phyloP scores from a whole-genome alignment of 2,329 filamentous ascomycete species.

The Lecanosticta acicola region DNA sequence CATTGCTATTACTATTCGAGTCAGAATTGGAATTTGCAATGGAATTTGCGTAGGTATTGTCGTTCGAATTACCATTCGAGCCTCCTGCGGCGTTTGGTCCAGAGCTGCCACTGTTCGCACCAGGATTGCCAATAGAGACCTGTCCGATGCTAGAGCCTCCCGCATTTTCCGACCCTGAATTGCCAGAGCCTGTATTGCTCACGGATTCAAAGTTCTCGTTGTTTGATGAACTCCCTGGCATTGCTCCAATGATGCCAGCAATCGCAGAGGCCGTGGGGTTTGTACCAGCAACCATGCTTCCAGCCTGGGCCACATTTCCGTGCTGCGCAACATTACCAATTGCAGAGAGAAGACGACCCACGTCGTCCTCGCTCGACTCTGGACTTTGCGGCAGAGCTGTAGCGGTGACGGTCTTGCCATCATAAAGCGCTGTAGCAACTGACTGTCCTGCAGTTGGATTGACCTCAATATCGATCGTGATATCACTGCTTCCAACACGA shows the following conservation, averaged over 20 bases:
- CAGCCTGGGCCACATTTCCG: constrained; percentile 17
- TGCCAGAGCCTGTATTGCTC: not conserved
- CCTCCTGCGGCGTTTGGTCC: not conserved
- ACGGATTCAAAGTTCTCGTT: not conserved
- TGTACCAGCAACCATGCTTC: constrained; percentile 11
- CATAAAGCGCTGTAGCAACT: constrained; percentile 19
- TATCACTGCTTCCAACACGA: constrained; percentile 14
- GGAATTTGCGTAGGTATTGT: too few relatives aligned
- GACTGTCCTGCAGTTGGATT: constrained; percentile 10
- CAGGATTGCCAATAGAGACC: not conserved
- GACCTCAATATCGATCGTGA: constrained; percentile 18
- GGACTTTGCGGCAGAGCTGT: constrained; percentile 10
- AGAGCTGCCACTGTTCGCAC: not conserved
- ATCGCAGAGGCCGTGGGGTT: constrained; percentile 13
- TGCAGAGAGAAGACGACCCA: constrained; percentile 13
- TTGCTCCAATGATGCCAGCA: constrained; percentile 8
- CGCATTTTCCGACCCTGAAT: not conserved
- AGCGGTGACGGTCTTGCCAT: constrained; percentile 16
- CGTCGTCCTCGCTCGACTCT: constrained; percentile 2
- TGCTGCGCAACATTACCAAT: constrained; percentile 12
- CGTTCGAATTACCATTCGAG: too few relatives aligned
- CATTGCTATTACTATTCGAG: too few relatives aligned
- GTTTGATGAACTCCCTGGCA: not conserved
- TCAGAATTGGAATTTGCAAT: too few relatives aligned
- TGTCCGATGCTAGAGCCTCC: not conserved